Evolutionary conservation across 495 filamentous ascomycete genomes (phyloP), one percentile per base, ranked within the genome.

Genomic region (Talaromyces wortmannii): DNA sequence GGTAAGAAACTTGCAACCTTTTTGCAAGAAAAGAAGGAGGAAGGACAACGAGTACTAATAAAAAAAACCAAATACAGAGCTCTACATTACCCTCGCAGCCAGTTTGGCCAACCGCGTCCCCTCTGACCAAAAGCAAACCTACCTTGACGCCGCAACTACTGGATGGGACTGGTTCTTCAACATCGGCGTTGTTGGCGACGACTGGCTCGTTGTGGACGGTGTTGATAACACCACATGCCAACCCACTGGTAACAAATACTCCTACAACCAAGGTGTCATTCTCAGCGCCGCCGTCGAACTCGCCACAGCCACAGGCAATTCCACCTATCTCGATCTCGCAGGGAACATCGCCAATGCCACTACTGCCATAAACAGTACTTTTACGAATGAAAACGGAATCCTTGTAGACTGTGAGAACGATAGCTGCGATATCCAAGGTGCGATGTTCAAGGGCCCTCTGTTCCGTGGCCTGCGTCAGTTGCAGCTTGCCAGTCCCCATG

Each of bases 211-310:
- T 63, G 85, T 86, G 61, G 84, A 89, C 59, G 83, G 83, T 2
- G 74, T 89, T 42, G 66, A 74, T 58, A 48, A 63, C 15, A 62
- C 8, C 12, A 18, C 46, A 48, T 48, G 85, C 70, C 68, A 73
- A 55, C 85, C 83, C 68, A 86, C 87, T 61, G 65, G 68, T 47
- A 70, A 68, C 5, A 77, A 80, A 7, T 88, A 78, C 77, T 79
- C 81, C 3, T 89, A 89, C 71, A 89, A 87, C 72, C 85, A 89
- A 67, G 85, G 84, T 51, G 84, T 87, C 16, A 72, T 88, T 48
- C 71, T 88, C 12, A 84, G 84, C 32, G 85, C 73, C 0, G 73
- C 87, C 3, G 78, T 83, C 53, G 84, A 87, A 66, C 71, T 87
- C 13, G 31, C 46, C 13, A 63, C 60, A 0, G 63, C 76, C 6